phyloP scores from a whole-genome alignment of 2,329 filamentous ascomycete genomes.

The Botrytis deweyae region DNA sequence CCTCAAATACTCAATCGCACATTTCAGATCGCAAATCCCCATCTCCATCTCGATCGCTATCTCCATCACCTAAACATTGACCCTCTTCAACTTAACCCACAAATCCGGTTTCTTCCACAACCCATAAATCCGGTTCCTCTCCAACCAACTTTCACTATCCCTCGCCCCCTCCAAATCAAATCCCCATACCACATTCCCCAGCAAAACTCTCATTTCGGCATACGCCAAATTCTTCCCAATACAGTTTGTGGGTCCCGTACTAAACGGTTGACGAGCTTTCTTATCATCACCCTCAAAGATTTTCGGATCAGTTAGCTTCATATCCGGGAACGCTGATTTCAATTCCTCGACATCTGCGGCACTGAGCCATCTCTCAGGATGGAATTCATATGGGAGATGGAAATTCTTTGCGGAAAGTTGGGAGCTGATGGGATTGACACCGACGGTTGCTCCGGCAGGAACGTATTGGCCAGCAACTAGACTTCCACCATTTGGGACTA shows the following conservation, averaged over 20 bases:
- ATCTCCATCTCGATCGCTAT: neutral
- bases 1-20: neutral
- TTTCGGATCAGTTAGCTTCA: neutral
- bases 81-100: conserved; percentile 18
- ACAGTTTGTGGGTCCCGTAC: conserved; percentile 12
- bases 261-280: conserved; percentile 18
- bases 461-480: neutral
- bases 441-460: neutral
- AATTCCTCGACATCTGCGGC: neutral
- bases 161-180: conserved; percentile 17
- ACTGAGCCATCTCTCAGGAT: conserved; percentile 18
- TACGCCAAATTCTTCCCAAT: conserved; percentile 22
- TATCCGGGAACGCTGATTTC: neutral
- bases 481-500: neutral
- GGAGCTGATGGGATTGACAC: neutral
- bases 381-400: neutral
- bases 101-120: conserved; percentile 14
- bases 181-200: conserved; percentile 15
- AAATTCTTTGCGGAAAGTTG: neutral
- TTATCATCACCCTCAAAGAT: conserved; percentile 1
- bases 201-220: conserved; percentile 18
- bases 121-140: neutral
- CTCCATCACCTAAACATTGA: neutral
- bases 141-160: conserved; percentile 4
- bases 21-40: neutral